Base-by-base conservation (phyloP, 768 basidiomycete species). In the Tylopilus felleus region DNA sequence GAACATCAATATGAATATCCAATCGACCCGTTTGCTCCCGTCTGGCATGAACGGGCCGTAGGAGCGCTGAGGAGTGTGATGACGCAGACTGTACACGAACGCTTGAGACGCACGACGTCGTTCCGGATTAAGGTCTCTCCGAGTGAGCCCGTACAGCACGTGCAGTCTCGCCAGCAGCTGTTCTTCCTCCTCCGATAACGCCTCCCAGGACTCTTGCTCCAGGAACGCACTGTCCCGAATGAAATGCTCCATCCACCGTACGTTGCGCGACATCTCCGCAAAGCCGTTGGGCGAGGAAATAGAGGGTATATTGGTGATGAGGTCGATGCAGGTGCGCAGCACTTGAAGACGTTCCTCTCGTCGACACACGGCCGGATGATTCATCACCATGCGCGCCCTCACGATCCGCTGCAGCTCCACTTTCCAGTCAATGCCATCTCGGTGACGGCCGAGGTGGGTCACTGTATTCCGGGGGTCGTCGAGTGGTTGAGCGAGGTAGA, bases 381-480 rank as follows among this genome's bases (percentile, higher is more conserved):
- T 55, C 13, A 84, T 61, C n/a, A 85, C 68, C 1, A 74, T 77
- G 38, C 79, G 72, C 6, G 82, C 79, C 43, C 83, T 75, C n/a
- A 80, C 71, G 56, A 87, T 73, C 10, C 74, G 69, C 57, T 86
- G 81, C 1, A 90, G 62, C 35, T 77, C 75, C 4, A 52, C 58
- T 60, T 69, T 79, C 87, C 87, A 90, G 55, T 79, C 69, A 8
- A 82, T 52, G 29, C 59, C 64, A 4, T 55, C 48, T 6, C 62
- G 67, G 59, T 19, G 56, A 25, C 19, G 41, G 19, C 70, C 74
- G 55, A 60, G 67, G 12, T 70, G 68, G 3, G 74, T 75, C 6
- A 80, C 60, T 43, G 82, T 78, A n/a, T 50, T 48, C 9, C 82
- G 72, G 1, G 82, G 86, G 60, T 90, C 85, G 54, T 90, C 88